Base-by-base conservation (phyloP, 1,284 basidiomycete genomes). In the Fomes fomentarius region DNA sequence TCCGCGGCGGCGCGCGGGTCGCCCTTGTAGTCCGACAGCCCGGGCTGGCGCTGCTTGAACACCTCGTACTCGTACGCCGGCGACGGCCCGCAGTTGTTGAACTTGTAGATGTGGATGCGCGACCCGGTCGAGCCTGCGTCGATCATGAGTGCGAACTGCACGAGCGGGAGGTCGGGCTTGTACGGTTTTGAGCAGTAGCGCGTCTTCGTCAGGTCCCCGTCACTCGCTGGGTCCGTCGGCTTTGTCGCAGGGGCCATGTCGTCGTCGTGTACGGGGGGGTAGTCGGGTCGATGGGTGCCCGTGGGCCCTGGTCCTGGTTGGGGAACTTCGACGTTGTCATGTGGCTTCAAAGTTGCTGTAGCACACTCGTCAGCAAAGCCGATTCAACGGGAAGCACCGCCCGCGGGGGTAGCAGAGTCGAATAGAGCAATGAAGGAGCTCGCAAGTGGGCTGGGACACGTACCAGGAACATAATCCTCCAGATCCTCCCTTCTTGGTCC, bases 111-210 rank as follows among this genome's bases (percentile, higher is more conserved):
- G 78, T 99, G 96, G 66, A 99, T 96, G 15, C 96, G 87, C 1
- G 95, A 97, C 19, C 96, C 96, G 0, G 95, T 98, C 34, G 95
- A 98, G 15, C 96, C 97, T 0, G 97, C 96, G 70, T 99, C 96
- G 72, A 99, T 93, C 86, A 98, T 98, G 65, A 99, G 83, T 0
- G 94, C 95, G 71, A 93, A 99, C 71, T 98, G 94, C 9, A 95
- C 89, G 50, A 95, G 75, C 0, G 77, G 78, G 8, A 72, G 65
- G 53, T 71, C 61, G 0, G 81, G 62, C 12, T 74, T 73, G 69
- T 83, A 71, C 0, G 92, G 82, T 0, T 70, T 58, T 0, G 79
- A 78, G 74, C 93, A 96, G 72, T 87, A 72, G 0, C 83, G 79
- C 1, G 89, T 90, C 63, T 79, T 80, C 38, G 76, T 70, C 1